Evolutionary conservation across 192 early-diverging fungal genomes (phyloP).

Genomic region (Rhizophagus sp.): DNA sequence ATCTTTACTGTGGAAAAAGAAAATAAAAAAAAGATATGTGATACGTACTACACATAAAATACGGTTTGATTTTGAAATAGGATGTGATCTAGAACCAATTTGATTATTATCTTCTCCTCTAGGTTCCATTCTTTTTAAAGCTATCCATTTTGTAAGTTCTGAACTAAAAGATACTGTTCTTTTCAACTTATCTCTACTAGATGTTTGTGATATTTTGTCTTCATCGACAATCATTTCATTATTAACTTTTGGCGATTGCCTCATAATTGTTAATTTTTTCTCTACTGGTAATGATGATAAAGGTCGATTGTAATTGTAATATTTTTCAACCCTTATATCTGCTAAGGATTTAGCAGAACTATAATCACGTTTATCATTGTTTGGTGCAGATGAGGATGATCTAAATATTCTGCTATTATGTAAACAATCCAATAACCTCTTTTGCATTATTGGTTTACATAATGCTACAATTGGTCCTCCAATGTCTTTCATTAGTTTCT

Average conservation of each 20-base stretch:
- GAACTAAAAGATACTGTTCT: not conserved
- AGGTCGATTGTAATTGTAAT: slow-evolving; percentile 1
- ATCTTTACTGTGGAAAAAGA: not conserved
- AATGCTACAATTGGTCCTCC: slow-evolving; percentile 28
- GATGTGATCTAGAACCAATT: not conserved
- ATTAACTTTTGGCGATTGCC: not conserved
- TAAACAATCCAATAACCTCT: slow-evolving; percentile 39
- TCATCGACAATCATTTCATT: not conserved
- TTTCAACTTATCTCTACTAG: not conserved
- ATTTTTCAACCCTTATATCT: slow-evolving; percentile 11
- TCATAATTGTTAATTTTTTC: not conserved
- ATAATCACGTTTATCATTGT: not conserved
- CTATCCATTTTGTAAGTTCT: not conserved
- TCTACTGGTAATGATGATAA: not conserved
- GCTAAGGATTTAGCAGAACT: not conserved
- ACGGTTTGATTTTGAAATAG: slow-evolving; percentile 4
- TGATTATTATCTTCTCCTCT: not conserved
- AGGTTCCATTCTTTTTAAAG: not conserved
- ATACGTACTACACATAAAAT: not conserved
- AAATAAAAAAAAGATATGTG: not conserved
- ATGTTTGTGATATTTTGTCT: not conserved
- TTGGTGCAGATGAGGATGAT: not conserved
- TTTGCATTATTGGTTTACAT: slow-evolving; percentile 41
- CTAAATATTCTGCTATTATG: slow-evolving; percentile 26
- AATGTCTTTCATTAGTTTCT: slow-evolving; percentile 37